Conservation (phyloP, 257 asterid genomes). For the Nicotiana paniculata region DNA sequence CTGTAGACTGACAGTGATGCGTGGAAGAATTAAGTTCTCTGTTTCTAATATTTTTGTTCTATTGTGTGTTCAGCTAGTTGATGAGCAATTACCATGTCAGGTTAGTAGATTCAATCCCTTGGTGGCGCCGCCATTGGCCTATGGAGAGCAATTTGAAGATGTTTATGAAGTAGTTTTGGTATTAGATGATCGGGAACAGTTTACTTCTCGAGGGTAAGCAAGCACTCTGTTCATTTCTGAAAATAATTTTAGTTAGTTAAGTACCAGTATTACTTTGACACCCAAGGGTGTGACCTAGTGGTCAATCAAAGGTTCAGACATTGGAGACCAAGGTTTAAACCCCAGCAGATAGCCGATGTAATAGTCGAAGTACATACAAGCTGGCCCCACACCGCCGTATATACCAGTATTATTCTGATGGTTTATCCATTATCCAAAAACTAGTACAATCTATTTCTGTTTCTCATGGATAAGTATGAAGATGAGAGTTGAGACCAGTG, state of each 20-base stretch:
- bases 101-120: slow-evolving; percentile 41
- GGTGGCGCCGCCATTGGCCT: slow-evolving; percentile 66
- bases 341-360: neutral
- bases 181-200: slow-evolving; percentile 89
- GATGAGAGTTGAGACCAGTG: too few species aligned
- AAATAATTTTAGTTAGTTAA: neutral
- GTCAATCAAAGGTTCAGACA: neutral
- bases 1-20: neutral
- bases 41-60: neutral
- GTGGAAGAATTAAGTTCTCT: neutral
- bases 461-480: neutral
- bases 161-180: slow-evolving; percentile 70
- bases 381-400: neutral
- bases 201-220: slow-evolving; percentile 74
- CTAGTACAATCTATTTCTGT: neutral
- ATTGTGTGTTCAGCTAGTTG: slow-evolving; percentile 2
- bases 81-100: neutral
- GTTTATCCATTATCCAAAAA: neutral
- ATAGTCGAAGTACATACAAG: neutral
- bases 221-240: neutral
- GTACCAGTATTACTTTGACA: neutral
- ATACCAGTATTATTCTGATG: neutral
- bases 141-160: slow-evolving; percentile 81
- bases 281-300: neutral
- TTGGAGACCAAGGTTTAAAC: neutral